Conservation (phyloP, 306 rosid genomes). For the Cucumis melo region DNA sequence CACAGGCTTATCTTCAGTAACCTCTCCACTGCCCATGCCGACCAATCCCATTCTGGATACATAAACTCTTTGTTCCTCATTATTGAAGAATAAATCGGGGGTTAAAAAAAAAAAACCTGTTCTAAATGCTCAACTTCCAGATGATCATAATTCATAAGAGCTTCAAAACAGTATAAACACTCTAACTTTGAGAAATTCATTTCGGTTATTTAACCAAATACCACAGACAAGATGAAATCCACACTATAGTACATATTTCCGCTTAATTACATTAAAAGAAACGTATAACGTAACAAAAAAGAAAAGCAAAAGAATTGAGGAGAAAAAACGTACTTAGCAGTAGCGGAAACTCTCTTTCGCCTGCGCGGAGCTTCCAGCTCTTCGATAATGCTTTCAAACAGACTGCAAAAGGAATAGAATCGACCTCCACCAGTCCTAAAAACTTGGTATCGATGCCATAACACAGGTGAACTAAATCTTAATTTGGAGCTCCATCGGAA, state of each 20-base stretch:
- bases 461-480: slow-evolving; percentile 1
- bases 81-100: background rate
- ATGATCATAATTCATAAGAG: background rate
- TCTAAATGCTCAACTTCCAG: background rate
- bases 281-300: background rate
- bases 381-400: slow-evolving; percentile 49
- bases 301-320: background rate
- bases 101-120: background rate
- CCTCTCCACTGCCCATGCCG: slow-evolving; percentile 37
- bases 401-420: slow-evolving; percentile 34
- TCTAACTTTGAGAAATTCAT: background rate
- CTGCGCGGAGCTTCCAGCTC: slow-evolving; percentile 41
- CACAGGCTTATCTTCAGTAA: slow-evolving; percentile 52
- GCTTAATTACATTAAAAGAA: background rate
- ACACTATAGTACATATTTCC: background rate
- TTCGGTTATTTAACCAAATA: background rate
- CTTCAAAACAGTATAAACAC: background rate
- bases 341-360: slow-evolving; percentile 29
- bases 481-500: slow-evolving; percentile 26
- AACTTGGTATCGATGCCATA: slow-evolving; percentile 10
- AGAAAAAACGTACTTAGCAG: slow-evolving; percentile 31
- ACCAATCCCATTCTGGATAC: slow-evolving; percentile 35
- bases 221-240: background rate
- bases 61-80: background rate
- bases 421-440: slow-evolving; percentile 23